Evolutionary conservation across 169 alveolate species (phyloP).

Genomic region (Eimeria praecox): DNA sequence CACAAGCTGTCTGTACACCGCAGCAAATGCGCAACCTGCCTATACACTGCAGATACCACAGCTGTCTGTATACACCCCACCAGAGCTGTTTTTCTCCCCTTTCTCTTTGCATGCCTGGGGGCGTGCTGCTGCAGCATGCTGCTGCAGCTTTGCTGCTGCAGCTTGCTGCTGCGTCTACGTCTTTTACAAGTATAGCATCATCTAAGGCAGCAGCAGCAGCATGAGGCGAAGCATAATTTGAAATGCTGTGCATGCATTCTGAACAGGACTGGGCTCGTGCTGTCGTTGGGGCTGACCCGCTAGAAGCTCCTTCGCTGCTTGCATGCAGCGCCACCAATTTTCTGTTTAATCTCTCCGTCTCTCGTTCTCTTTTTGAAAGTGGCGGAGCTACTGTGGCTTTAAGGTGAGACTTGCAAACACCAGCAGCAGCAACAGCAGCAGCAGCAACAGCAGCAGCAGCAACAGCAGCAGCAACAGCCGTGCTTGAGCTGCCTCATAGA

Average conservation of each 20-base stretch:
- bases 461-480: background rate
- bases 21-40: too few relatives aligned
- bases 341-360: background rate
- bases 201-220: background rate
- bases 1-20: background rate
- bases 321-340: background rate
- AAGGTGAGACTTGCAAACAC: background rate
- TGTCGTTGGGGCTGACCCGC: background rate
- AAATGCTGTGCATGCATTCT: background rate
- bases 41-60: background rate
- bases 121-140: too few relatives aligned
- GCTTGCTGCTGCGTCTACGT: too few relatives aligned
- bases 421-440: too few relatives aligned
- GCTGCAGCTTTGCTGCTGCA: too few relatives aligned
- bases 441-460: background rate
- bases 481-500: background rate
- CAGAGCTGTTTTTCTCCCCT: background rate
- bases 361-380: background rate
- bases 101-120: too few relatives aligned
- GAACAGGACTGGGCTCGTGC: conserved; percentile 42
- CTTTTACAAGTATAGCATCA: too few relatives aligned
- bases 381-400: background rate
- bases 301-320: background rate
- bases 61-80: background rate
- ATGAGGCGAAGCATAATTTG: background rate